phyloP scores from a whole-genome alignment of 305 asterid genomes.

The Solanum hybrid region DNA sequence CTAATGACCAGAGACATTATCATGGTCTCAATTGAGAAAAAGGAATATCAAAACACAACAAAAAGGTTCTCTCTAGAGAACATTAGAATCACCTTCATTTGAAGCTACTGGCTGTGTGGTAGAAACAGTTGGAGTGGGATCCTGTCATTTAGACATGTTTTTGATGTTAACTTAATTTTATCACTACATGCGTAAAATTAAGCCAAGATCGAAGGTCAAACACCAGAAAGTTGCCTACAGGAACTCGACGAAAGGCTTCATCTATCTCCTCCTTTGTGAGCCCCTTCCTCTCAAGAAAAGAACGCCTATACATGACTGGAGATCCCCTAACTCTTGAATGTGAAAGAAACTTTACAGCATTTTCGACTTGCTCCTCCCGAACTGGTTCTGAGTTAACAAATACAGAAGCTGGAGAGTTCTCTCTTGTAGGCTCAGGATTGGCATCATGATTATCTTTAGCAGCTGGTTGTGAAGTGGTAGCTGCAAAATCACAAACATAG shows the following conservation, averaged over 20 bases:
- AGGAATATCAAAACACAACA: not conserved
- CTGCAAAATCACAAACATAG: conserved; percentile 24
- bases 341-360: conserved; percentile 88
- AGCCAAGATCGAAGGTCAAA: not conserved
- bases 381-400: conserved; percentile 84
- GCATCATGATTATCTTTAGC: conserved; percentile 22
- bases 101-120: conserved; percentile 34
- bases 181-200: not conserved
- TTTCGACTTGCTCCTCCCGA: conserved; percentile 88
- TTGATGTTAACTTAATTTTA: not conserved
- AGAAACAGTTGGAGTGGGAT: conserved; percentile 48
- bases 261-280: conserved; percentile 96
- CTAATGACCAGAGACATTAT: not conserved
- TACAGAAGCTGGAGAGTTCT: conserved; percentile 55
- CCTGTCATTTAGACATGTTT: conserved; percentile 34
- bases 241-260: conserved; percentile 86
- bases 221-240: conserved; percentile 30
- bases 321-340: conserved; percentile 91
- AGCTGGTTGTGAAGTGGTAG: conserved; percentile 31
- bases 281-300: conserved; percentile 94
- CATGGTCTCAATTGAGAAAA: not conserved
- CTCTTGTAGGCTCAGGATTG: conserved; percentile 39
- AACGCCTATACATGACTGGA: conserved; percentile 74
- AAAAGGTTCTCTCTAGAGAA: not conserved
- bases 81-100: conserved; percentile 39